Conservation (phyloP, 768 basidiomycete species). For the Termitomyces sp. region DNA sequence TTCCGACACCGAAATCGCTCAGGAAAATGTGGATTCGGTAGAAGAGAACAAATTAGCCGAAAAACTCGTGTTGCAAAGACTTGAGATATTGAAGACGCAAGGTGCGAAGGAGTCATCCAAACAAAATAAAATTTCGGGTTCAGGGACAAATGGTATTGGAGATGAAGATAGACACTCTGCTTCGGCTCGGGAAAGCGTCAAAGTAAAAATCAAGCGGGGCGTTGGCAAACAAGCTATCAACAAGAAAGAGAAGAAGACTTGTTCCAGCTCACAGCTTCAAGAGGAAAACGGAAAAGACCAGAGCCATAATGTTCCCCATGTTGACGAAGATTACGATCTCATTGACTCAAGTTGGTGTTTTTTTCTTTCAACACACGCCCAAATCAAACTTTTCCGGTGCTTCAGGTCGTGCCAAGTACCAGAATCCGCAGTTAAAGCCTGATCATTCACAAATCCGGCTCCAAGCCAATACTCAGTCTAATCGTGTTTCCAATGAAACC, state of each 20-base stretch:
- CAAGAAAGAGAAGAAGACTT: slow-evolving; percentile 20
- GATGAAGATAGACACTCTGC: slow-evolving; percentile 16
- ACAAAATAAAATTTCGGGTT: slow-evolving; percentile 10
- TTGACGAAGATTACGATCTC: slow-evolving; percentile 11
- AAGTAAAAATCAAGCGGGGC: slow-evolving; percentile 22
- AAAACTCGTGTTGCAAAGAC: slow-evolving; percentile 33
- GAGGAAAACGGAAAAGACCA: slow-evolving; percentile 16
- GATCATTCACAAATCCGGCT: slow-evolving; percentile 3
- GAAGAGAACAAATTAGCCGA: slow-evolving; percentile 34
- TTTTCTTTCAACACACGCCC: background rate
- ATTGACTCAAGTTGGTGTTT: slow-evolving; percentile 6
- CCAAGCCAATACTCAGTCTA: slow-evolving; percentile 1
- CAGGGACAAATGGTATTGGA: slow-evolving; percentile 12
- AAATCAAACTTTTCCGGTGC: background rate
- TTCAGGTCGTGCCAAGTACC: slow-evolving; percentile 5
- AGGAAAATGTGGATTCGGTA: slow-evolving; percentile 42
- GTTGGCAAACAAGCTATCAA: slow-evolving; percentile 3
- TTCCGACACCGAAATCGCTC: slow-evolving; percentile 29
- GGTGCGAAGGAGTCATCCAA: slow-evolving; percentile 21
- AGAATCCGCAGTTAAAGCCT: slow-evolving; percentile 9
- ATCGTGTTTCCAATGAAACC: background rate
- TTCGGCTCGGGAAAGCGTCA: slow-evolving; percentile 18
- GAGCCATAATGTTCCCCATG: slow-evolving; percentile 7
- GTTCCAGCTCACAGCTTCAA: slow-evolving; percentile 17
- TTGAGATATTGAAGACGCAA: slow-evolving; percentile 30